Conservation (phyloP, 192 early-diverging fungal genomes). For the Mortierella claussenii region DNA sequence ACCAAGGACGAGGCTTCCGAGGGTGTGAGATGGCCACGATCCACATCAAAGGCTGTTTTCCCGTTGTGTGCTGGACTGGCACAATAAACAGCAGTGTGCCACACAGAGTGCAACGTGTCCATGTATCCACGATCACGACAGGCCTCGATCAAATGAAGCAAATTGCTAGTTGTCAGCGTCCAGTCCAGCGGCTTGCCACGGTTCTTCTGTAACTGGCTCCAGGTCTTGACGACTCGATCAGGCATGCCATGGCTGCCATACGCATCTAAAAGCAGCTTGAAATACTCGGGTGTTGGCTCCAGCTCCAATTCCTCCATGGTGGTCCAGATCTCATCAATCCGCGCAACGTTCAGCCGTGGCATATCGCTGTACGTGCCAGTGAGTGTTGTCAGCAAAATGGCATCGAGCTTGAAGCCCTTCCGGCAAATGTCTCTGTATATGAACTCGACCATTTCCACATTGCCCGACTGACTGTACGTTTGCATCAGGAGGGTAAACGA, state of each 20-base stretch:
- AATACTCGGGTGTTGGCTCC: slow-evolving; percentile 31
- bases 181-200: slow-evolving; percentile 14
- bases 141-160: slow-evolving; percentile 38
- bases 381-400: slow-evolving; percentile 19
- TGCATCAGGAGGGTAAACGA: slow-evolving; percentile 37
- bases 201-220: slow-evolving; percentile 15
- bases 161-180: slow-evolving; percentile 22
- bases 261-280: slow-evolving; percentile 16
- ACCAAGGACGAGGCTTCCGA: background rate
- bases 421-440: slow-evolving; percentile 38
- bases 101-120: slow-evolving; percentile 27
- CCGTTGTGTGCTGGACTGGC: background rate
- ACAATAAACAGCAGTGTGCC: slow-evolving; percentile 35
- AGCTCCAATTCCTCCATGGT: slow-evolving; percentile 23
- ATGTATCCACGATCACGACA: slow-evolving; percentile 51
- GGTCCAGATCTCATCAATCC: slow-evolving; percentile 27
- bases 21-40: no score
- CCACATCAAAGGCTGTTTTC: background rate
- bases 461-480: slow-evolving; percentile 24
- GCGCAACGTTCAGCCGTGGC: slow-evolving; percentile 16
- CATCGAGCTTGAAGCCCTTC: slow-evolving; percentile 10
- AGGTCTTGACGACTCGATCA: slow-evolving; percentile 38
- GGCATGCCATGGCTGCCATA: slow-evolving; percentile 34
- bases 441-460: slow-evolving; percentile 49
- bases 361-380: slow-evolving; percentile 12